phyloP scores from a whole-genome alignment of 495 filamentous ascomycete species.

The Talaromyces trachyspermus region DNA sequence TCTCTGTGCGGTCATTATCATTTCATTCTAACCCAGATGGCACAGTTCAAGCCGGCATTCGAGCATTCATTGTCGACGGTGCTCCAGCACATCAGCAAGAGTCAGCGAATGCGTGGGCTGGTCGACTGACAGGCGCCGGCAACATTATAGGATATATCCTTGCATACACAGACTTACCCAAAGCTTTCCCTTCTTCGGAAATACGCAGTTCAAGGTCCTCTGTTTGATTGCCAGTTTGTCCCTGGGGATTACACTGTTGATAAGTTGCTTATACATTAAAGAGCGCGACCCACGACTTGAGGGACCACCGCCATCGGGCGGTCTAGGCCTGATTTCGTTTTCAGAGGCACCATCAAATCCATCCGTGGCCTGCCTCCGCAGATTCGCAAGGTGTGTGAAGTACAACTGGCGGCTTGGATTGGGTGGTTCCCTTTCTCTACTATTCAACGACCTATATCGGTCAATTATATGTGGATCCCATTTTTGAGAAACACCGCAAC shows the following conservation, averaged over 20 bases:
- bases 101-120: slow-evolving; percentile 81
- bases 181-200: slow-evolving; percentile 62
- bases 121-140: slow-evolving; percentile 69
- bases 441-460: slow-evolving; percentile 89
- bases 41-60: slow-evolving; percentile 75
- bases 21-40: slow-evolving; percentile 5
- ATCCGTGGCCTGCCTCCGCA: slow-evolving; percentile 70
- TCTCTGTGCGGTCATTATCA: slow-evolving; percentile 7
- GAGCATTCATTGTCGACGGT: slow-evolving; percentile 87
- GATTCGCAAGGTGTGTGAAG: slow-evolving; percentile 73
- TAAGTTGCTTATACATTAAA: slow-evolving; percentile 56
- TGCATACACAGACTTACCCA: slow-evolving; percentile 71
- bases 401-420: slow-evolving; percentile 86
- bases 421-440: slow-evolving; percentile 95
- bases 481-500: slow-evolving; percentile 64
- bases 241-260: slow-evolving; percentile 54
- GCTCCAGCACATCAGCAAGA: slow-evolving; percentile 87
- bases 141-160: slow-evolving; percentile 82
- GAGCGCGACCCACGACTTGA: slow-evolving; percentile 77
- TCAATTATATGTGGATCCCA: slow-evolving; percentile 80
- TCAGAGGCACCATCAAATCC: slow-evolving; percentile 66
- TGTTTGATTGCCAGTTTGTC: slow-evolving; percentile 72
- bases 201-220: slow-evolving; percentile 83
- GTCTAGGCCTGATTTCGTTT: slow-evolving; percentile 68
- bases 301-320: slow-evolving; percentile 46